Evolutionary conservation across 2,329 filamentous ascomycete genomes (phyloP), one percentile per base, ranked within the genome.

Genomic region (Colletotrichum aenigma): DNA sequence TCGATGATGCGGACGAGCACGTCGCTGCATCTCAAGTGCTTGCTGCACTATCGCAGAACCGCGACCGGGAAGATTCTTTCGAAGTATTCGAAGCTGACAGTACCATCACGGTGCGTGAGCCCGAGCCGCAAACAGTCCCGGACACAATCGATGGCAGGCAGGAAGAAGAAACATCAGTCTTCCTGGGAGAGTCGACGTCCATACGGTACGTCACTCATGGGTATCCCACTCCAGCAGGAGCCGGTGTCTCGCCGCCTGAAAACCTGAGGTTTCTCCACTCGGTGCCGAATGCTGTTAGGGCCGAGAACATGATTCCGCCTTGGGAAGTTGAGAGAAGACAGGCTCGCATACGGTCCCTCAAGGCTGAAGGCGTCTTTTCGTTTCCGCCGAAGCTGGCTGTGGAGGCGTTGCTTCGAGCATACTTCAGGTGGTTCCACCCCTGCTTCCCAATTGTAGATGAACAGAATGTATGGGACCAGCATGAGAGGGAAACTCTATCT

Each of bases 381-480:
- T 58, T 58, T 28, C 55, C 55, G 0, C 24, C 55, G 9, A 16
- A 58, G 2, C 13, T 16, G 24, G 55, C 55, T 28, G 55, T 58
- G 13, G 21, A 26, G 55, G 21, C 55, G 13, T 28, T 58, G 21
- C 55, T 58, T 3, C 21, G 55, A 28, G 26, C 55, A 28, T 58
- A 58, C 55, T 58, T 58, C 55, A 24, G 2, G 26, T 58, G 55
- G 55, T 58, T 58, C 55, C 55, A 58, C 0, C 55, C 24, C 0
- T 58, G 55, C 13, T 58, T 58, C 0, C 55, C 55, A 0, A 58
- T 58, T 7, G 55, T 58, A 0, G 55, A 58, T 58, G 55, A 58
- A 18, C 55, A 26, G 55, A 24, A 58, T 58, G 0, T 28, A 28
- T 58, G 55, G 55, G 0, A 24, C 0, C 55, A 58, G 0, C 16